A percentile compares a stretch with the other conserved stretches of the same genome.
These are phyloP conservation scores for Diplodia corticola DNA, from an alignment of 2,329 filamentous ascomycete species.

Conservation along the genomic window DNA sequence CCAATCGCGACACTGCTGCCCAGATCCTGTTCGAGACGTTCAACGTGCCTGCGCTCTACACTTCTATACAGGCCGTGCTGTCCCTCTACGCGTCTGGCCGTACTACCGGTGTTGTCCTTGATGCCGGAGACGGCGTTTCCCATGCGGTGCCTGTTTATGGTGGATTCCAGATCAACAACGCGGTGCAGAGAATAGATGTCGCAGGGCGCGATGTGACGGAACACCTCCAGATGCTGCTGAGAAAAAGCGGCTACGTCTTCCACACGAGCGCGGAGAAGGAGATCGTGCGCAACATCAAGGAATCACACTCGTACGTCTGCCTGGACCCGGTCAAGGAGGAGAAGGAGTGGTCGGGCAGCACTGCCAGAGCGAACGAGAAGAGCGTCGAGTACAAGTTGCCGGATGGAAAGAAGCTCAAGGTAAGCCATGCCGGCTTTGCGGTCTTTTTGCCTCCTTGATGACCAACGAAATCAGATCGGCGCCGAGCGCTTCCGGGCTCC, in stretches of 20 bases:
- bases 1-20: constrained; percentile 92
- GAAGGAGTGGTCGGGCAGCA: constrained; percentile 80
- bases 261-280: constrained; percentile 99
- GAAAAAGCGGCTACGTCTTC: constrained; percentile 91
- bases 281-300: constrained; percentile 96
- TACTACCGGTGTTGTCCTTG: constrained; percentile 93
- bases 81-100: constrained; percentile 94
- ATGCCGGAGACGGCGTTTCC: constrained; percentile 93
- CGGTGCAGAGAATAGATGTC: constrained; percentile 93
- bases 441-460: not conserved
- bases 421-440: constrained; percentile 39
- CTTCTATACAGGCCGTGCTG: constrained; percentile 93
- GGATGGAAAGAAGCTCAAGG: constrained; percentile 91
- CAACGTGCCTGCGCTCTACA: constrained; percentile 95
- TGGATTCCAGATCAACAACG: constrained; percentile 94
- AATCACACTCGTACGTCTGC: constrained; percentile 89
- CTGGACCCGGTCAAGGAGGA: constrained; percentile 90
- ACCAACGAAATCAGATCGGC: constrained; percentile 63
- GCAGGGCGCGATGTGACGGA: constrained; percentile 96
- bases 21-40: constrained; percentile 99
- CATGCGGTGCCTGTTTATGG: constrained; percentile 98
- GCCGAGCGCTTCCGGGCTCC: constrained; percentile 93
- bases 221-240: constrained; percentile 83
- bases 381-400: constrained; percentile 84
- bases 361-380: constrained; percentile 75